phyloP scores from a whole-genome alignment of 2,329 filamentous ascomycete species.

The Akanthomyces muscarius region DNA sequence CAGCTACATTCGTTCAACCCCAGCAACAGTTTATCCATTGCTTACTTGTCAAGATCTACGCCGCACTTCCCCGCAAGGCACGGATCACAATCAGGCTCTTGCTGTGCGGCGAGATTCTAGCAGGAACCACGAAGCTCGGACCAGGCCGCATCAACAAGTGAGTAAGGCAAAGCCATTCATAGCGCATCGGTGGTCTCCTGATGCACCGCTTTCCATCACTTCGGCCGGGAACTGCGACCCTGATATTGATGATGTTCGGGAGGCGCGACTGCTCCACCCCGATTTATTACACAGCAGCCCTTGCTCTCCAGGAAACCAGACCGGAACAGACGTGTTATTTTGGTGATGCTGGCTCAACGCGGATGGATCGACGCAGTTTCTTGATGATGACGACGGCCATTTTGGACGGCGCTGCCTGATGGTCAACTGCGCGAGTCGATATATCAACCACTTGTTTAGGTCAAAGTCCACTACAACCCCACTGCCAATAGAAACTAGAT shows the following conservation, averaged over 20 bases:
- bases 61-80: conserved; percentile 10
- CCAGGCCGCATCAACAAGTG: neutral
- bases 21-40: neutral
- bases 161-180: neutral
- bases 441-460: neutral
- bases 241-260: neutral
- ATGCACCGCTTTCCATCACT: neutral
- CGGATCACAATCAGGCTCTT: conserved; percentile 3
- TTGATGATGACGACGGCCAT: too few relatives aligned
- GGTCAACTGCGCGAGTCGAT: neutral
- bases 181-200: neutral
- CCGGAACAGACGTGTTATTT: neutral
- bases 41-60: neutral
- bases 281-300: neutral
- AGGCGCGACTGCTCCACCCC: neutral
- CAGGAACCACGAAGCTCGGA: conserved; percentile 3
- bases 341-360: too few relatives aligned
- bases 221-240: neutral
- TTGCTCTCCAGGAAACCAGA: neutral
- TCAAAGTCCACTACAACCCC: neutral
- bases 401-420: too few relatives aligned
- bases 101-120: neutral
- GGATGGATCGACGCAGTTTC: too few relatives aligned
- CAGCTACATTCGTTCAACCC: neutral
- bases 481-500: neutral